Evolutionary conservation across 2,329 filamentous ascomycete genomes (phyloP).

Genomic region (Aureobasidium mangrovei): DNA sequence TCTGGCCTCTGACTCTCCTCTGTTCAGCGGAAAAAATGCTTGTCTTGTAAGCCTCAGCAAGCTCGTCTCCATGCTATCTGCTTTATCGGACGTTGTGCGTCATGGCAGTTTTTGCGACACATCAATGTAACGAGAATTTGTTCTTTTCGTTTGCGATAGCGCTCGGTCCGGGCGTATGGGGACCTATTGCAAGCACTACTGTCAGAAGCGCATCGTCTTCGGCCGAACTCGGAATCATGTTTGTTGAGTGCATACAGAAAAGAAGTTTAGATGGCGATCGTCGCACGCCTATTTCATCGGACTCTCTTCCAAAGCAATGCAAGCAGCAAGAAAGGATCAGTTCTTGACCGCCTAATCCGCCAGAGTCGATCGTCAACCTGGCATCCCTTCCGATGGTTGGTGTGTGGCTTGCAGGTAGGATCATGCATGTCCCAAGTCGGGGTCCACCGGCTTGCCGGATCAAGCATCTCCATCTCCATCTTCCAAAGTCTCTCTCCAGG

Average conservation of each 20-base stretch:
- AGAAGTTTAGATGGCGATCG: background rate
- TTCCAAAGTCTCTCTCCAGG: background rate
- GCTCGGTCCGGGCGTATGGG: too few species aligned
- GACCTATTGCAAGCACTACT: background rate
- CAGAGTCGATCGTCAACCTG: background rate
- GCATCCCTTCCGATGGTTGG: background rate
- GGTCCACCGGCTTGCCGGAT: conserved; percentile 3
- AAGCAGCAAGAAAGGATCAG: background rate
- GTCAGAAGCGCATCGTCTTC: background rate
- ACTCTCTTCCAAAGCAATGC: background rate
- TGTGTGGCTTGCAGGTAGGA: conserved; percentile 9
- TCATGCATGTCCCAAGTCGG: background rate
- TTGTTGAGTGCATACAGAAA: background rate
- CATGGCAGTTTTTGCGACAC: conserved; percentile 2
- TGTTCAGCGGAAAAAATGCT: conserved; percentile 2
- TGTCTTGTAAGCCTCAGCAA: background rate
- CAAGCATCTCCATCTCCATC: background rate
- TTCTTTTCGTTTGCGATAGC: background rate
- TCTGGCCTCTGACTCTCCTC: conserved; percentile 8
- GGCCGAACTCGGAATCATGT: conserved; percentile 2
- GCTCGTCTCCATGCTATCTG: background rate
- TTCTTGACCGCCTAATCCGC: background rate
- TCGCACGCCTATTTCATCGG: background rate
- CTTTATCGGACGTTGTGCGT: conserved; percentile 8
- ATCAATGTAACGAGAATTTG: background rate